These are phyloP conservation scores for Paraconiothyrium brasiliense DNA, from an alignment of 2,329 filamentous ascomycete species.

Conservation along the genomic window DNA sequence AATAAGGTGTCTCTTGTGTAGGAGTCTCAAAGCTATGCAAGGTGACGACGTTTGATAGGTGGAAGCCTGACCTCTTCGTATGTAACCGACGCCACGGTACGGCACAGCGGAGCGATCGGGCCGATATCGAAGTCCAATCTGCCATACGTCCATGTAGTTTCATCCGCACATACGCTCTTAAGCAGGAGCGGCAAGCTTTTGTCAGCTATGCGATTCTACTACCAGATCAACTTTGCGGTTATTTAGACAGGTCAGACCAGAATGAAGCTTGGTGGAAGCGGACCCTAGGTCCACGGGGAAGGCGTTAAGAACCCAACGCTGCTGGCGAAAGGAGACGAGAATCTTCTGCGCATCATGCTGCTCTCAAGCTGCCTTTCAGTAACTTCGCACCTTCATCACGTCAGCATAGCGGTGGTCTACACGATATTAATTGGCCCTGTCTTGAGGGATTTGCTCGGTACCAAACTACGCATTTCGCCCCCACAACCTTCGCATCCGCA, in stretches of 20 bases:
- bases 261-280: background rate
- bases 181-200: background rate
- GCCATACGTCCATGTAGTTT: background rate
- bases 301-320: background rate
- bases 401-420: background rate
- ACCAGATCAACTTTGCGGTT: background rate
- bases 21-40: background rate
- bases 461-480: background rate
- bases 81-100: constrained; percentile 7
- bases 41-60: constrained; percentile 1
- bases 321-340: background rate
- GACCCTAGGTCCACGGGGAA: background rate
- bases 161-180: background rate
- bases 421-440: background rate
- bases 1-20: background rate
- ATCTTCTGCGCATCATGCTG: constrained; percentile 2
- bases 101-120: constrained; percentile 3
- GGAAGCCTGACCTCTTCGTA: background rate
- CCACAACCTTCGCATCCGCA: background rate
- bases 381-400: background rate
- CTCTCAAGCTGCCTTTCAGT: background rate
- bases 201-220: background rate
- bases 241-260: background rate
- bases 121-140: background rate
- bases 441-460: background rate